These are phyloP conservation scores for Phytomonas sp. DNA, from an alignment of 208 protist genomes.

Conservation along the genomic window DNA sequence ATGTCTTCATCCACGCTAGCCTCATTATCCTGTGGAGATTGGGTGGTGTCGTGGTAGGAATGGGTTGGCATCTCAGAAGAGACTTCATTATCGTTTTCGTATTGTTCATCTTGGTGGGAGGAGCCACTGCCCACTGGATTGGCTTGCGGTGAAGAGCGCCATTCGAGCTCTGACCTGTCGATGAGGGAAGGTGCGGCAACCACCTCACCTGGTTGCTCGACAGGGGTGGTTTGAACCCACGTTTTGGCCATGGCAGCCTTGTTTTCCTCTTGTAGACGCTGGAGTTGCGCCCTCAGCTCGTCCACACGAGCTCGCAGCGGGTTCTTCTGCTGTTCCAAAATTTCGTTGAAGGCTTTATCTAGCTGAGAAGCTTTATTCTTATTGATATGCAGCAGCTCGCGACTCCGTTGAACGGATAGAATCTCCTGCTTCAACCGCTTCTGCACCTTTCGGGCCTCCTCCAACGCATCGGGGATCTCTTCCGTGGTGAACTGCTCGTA, in stretches of 20 bases:
- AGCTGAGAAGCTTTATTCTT: background rate
- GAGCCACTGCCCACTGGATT: background rate
- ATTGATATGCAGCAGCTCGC: slow-evolving; percentile 1
- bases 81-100: background rate
- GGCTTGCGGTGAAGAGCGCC: background rate
- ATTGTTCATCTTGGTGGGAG: background rate
- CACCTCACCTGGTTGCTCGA: background rate
- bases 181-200: background rate
- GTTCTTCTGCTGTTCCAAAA: background rate
- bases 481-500: slow-evolving; percentile 46
- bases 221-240: background rate
- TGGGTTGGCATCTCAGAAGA: background rate
- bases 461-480: slow-evolving; percentile 26
- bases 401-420: background rate
- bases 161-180: slow-evolving; percentile 5
- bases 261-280: slow-evolving; percentile 15
- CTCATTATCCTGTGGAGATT: background rate
- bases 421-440: slow-evolving; percentile 8
- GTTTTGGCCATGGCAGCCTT: background rate
- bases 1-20: background rate
- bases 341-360: background rate
- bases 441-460: slow-evolving; percentile 16
- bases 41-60: background rate
- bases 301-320: background rate
- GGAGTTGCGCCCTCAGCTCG: background rate